These are phyloP conservation scores for Lathyrus tuberosus DNA, from an alignment of 306 rosid genomes.

Conservation along the genomic window DNA sequence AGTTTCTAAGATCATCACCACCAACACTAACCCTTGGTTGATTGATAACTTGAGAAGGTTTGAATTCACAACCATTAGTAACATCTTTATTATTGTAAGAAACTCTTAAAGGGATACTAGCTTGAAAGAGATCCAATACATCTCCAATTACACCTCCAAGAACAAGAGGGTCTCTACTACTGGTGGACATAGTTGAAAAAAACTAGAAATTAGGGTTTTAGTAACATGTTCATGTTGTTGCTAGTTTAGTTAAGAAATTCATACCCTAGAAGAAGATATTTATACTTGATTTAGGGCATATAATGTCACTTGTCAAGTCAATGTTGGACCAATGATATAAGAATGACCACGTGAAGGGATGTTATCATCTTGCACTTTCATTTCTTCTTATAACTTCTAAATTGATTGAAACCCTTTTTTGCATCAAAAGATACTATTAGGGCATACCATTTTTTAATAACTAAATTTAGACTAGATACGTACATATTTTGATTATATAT, in stretches of 20 bases:
- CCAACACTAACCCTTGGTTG: conserved; percentile 49
- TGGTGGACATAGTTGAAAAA: not conserved
- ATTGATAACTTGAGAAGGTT: conserved; percentile 43
- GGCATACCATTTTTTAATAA: too few relatives aligned
- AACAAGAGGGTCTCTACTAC: conserved; percentile 42
- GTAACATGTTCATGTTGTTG: not conserved
- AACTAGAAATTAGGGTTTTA: not conserved
- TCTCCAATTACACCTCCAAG: conserved; percentile 50
- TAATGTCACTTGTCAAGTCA: not conserved
- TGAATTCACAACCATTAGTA: conserved; percentile 44
- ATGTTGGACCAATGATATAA: conserved; percentile 6
- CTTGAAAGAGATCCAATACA: conserved; percentile 45
- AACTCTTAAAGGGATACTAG: conserved; percentile 30
- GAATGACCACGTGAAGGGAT: conserved; percentile 3
- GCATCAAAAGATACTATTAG: not conserved
- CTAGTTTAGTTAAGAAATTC: not conserved
- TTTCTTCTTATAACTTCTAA: not conserved
- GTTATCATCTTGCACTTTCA: not conserved
- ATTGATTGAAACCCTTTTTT: not conserved
- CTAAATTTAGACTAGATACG: not conserved
- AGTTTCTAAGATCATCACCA: conserved; percentile 52
- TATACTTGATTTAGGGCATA: conserved; percentile 1
- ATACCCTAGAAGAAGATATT: not conserved
- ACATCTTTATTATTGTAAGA: conserved; percentile 31
- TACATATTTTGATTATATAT: too few relatives aligned